A percentile compares a stretch with the other conserved stretches of the same genome.
Evolutionary conservation across 1,284 basidiomycete genomes (phyloP).

Genomic region (Sporisorium exsertum): DNA sequence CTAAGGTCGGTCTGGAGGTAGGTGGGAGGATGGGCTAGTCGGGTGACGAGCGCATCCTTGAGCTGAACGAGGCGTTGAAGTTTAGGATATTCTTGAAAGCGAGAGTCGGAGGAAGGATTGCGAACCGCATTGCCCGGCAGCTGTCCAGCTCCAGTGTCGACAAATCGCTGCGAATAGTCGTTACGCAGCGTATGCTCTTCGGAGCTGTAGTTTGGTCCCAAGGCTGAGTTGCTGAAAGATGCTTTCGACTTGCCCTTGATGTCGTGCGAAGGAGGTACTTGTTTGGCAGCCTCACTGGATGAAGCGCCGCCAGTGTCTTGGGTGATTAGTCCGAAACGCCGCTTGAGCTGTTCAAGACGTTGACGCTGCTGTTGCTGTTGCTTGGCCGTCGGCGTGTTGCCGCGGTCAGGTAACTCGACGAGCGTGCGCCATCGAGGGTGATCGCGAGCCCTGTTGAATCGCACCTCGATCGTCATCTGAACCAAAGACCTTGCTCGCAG

Average conservation of each 20-base stretch:
- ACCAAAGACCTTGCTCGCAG: neutral
- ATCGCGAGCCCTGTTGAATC: slow-evolving; percentile 16
- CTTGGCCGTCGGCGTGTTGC: neutral
- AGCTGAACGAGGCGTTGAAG: slow-evolving; percentile 57
- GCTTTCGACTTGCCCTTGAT: slow-evolving; percentile 22
- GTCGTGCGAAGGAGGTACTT: neutral
- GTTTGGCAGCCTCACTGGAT: neutral
- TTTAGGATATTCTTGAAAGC: slow-evolving; percentile 82
- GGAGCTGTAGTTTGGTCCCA: slow-evolving; percentile 70
- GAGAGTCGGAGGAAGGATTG: slow-evolving; percentile 72
- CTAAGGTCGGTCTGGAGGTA: slow-evolving; percentile 59
- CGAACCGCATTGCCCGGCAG: slow-evolving; percentile 64
- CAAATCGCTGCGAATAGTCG: slow-evolving; percentile 91
- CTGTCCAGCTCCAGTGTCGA: slow-evolving; percentile 72
- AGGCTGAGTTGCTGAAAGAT: neutral
- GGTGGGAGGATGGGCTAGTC: slow-evolving; percentile 54
- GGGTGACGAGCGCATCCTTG: slow-evolving; percentile 56
- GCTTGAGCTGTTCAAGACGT: slow-evolving; percentile 13
- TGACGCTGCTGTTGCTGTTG: slow-evolving; percentile 19
- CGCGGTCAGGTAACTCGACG: slow-evolving; percentile 3
- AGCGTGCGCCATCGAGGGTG: slow-evolving; percentile 39
- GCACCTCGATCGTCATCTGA: slow-evolving; percentile 13
- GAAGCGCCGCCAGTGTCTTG: neutral
- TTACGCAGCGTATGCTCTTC: slow-evolving; percentile 95
- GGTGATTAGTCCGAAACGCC: slow-evolving; percentile 4